Evolutionary conservation across 2,329 filamentous ascomycete genomes (phyloP).

Genomic region (Beauveria bassiana): DNA sequence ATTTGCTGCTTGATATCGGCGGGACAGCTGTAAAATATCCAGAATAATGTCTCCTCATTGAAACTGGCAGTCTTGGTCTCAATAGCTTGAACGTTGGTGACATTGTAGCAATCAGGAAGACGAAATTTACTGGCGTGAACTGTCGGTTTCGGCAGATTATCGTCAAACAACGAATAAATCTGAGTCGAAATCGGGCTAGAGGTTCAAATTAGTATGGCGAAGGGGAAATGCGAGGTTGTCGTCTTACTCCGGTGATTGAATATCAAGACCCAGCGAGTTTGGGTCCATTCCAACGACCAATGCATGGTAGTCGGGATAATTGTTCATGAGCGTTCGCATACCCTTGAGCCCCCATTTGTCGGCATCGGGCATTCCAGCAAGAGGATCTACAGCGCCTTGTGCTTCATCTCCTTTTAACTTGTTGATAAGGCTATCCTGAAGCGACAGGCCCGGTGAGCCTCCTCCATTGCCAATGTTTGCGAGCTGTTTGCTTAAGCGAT

Average conservation of each 20-base stretch:
- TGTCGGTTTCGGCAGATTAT: conserved; percentile 48
- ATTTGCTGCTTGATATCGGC: conserved; percentile 55
- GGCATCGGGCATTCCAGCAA: conserved; percentile 52
- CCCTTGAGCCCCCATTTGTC: conserved; percentile 62
- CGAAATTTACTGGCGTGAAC: conserved; percentile 43
- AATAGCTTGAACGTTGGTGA: conserved; percentile 57
- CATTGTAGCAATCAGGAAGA: conserved; percentile 59
- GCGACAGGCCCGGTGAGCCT: neutral
- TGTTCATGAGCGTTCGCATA: conserved; percentile 55
- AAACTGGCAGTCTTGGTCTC: conserved; percentile 59
- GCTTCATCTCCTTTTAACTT: conserved; percentile 35
- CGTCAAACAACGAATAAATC: conserved; percentile 54
- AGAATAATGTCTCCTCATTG: conserved; percentile 61
- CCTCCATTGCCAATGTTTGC: neutral
- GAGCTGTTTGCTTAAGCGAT: conserved; percentile 5
- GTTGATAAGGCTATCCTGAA: neutral
- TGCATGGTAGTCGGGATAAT: conserved; percentile 54
- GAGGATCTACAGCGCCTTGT: conserved; percentile 45
- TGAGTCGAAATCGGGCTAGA: conserved; percentile 48
- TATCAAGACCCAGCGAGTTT: conserved; percentile 47
- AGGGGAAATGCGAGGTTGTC: neutral
- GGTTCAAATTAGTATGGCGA: neutral
- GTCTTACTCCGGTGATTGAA: conserved; percentile 50
- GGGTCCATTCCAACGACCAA: conserved; percentile 55
- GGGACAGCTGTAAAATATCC: conserved; percentile 62